A percentile compares a stretch with the other conserved stretches of the same genome.
Evolutionary conservation across 306 rosid species (phyloP).

Genomic region (Prunus campanulata): DNA sequence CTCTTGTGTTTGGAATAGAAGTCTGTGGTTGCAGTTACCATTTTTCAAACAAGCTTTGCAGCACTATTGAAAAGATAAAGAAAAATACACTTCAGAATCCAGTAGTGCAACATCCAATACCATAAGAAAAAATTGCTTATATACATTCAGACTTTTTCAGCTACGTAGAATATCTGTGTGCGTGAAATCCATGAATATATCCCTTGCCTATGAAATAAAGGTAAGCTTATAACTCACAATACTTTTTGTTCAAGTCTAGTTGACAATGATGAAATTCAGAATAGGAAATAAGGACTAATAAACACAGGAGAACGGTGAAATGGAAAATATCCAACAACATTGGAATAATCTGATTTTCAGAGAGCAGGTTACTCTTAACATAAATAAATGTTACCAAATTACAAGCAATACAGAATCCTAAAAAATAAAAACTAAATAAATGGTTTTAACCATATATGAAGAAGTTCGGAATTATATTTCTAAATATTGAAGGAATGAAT

Average conservation of each 20-base stretch:
- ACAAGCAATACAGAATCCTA: background rate
- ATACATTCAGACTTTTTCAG: background rate
- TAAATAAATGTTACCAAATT: background rate
- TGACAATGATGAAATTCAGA: background rate
- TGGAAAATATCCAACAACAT: background rate
- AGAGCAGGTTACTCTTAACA: background rate
- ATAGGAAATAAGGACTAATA: background rate
- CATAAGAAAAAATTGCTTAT: background rate
- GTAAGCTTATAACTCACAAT: background rate
- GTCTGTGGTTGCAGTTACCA: constrained; percentile 58
- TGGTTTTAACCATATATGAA: background rate
- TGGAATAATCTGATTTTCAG: background rate
- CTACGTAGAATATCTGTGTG: no score
- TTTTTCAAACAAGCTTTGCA: constrained; percentile 46
- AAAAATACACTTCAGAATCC: constrained; percentile 29
- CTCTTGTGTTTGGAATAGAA: constrained; percentile 58
- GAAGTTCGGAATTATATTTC: background rate
- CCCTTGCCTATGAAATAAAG: background rate
- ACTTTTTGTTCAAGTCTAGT: background rate
- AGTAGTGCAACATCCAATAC: background rate
- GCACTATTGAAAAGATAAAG: constrained; percentile 36
- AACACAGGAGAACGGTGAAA: background rate
- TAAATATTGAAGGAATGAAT: background rate
- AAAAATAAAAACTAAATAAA: background rate
- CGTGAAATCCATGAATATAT: background rate